Base-by-base conservation (phyloP, 768 basidiomycete species). In the Mycena amicta region DNA sequence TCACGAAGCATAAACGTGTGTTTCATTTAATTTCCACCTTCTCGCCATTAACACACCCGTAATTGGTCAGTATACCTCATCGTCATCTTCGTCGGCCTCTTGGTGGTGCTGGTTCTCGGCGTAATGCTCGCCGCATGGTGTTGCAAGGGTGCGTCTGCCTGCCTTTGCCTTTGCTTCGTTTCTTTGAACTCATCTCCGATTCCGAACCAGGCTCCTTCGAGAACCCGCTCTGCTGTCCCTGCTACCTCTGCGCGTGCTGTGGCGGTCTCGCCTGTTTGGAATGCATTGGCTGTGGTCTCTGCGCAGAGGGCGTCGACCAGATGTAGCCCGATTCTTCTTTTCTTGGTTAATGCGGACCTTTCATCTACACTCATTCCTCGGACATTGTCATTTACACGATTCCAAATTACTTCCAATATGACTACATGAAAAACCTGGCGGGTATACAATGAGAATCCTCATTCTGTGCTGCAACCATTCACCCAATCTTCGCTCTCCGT, bases 161-260 rank as follows among this genome's bases (percentile, higher is more conserved):
- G 22, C 50, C 27, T 28, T 29, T 25, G 18, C 37, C 28, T 50
- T 25, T 33, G 27, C 27, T 6, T 37, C 18, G 30, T 8, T 29
- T 40, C 11, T n/a, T 41, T 28, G 25, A 47, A 31, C 28, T 22
- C 45, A 47, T 39, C 18, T n/a, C n/a, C n/a, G n/a, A n/a, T n/a
- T 22, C 39, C 40, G 37, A 29, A 40, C 23, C 49, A 84, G 83
- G 81, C 16, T 68, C 81, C 0, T 88, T 87, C 64, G 65, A 83
- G 59, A 89, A 89, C 56, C 87, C 87, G 2, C 72, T 80, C 0
- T 88, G 86, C 63, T 87, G 85, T 63, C 87, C 87, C 1, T 88
- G 87, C 65, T 89, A 89, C 68, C 75, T 88, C 6, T 89, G 87
- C 61, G 87, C 87, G 3, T 88, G 85, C 68, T 88, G 86, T 56